Percentiles rank a stretch among this genome's conserved stretches.
phyloP scores from a whole-genome alignment of 257 asterid species.

The Cruciata laevipes region DNA sequence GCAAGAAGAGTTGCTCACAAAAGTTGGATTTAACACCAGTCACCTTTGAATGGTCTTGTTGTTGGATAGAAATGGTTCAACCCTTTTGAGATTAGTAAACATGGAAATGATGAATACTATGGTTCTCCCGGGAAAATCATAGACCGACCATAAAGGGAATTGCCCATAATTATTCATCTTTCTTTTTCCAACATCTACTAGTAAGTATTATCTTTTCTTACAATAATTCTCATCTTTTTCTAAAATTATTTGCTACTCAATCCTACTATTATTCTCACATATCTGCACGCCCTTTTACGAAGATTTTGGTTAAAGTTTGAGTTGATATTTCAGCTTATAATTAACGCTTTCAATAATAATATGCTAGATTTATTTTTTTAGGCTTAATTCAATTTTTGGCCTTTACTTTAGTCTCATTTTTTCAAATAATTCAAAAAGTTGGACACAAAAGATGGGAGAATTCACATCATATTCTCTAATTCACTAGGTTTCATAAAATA shows the following conservation, averaged over 20 bases:
- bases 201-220: conserved; percentile 8
- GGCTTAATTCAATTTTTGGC: too few species aligned
- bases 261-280: conserved; percentile 13
- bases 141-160: conserved; percentile 21
- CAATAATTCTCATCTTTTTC: background rate
- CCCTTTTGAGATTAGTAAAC: background rate
- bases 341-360: background rate
- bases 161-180: conserved; percentile 16
- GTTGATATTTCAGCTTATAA: background rate
- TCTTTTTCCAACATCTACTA: conserved; percentile 16
- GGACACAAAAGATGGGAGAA: too few species aligned
- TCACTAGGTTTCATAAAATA: too few species aligned
- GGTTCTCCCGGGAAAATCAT: conserved; percentile 4
- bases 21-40: background rate
- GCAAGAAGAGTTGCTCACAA: too few species aligned
- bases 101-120: conserved; percentile 13
- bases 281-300: conserved; percentile 28
- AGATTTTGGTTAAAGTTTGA: conserved; percentile 12
- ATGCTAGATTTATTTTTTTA: too few species aligned
- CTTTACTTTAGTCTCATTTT: too few species aligned
- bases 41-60: background rate
- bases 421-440: too few species aligned
- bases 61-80: background rate
- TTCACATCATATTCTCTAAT: too few species aligned
- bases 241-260: conserved; percentile 4